Percentiles rank a stretch among this genome's conserved stretches.
These are phyloP conservation scores for Phaeosphaeria sp. DNA, from an alignment of 2,329 filamentous ascomycete species.

Conservation along the genomic window DNA sequence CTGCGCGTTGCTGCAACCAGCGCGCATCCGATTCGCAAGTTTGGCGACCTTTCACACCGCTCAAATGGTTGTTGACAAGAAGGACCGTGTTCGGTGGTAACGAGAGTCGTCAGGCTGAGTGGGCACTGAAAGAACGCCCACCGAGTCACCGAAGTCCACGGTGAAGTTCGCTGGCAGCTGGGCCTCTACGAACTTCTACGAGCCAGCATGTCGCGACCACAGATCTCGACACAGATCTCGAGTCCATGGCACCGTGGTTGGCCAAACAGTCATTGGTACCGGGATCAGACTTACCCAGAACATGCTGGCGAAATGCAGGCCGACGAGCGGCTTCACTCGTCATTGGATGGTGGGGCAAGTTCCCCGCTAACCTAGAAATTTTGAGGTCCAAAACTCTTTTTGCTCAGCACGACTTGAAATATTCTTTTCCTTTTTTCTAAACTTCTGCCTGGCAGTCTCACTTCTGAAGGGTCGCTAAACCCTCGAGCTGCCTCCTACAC, in stretches of 20 bases:
- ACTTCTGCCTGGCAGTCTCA: slow-evolving; percentile 42
- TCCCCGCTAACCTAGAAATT: slow-evolving; percentile 1
- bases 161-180: too few relatives aligned
- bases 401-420: background rate
- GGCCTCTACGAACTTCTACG: too few relatives aligned
- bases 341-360: background rate
- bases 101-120: background rate
- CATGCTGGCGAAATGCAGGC: background rate
- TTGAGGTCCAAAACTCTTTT: background rate
- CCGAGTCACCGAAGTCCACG: too few relatives aligned
- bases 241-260: background rate
- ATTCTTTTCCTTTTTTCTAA: slow-evolving; percentile 11
- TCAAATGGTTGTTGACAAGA: background rate
- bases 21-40: slow-evolving; percentile 23
- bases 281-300: background rate
- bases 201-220: too few relatives aligned
- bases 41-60: slow-evolving; percentile 18
- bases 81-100: background rate
- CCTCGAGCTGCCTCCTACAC: slow-evolving; percentile 41
- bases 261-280: background rate
- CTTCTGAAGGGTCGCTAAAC: slow-evolving; percentile 38
- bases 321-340: background rate
- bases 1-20: slow-evolving; percentile 7
- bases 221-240: background rate
- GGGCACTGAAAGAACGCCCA: background rate